Evolutionary conservation across 305 asterid species (phyloP), one percentile per base, ranked within the genome.

Genomic region (Solanum aculeatissimum): DNA sequence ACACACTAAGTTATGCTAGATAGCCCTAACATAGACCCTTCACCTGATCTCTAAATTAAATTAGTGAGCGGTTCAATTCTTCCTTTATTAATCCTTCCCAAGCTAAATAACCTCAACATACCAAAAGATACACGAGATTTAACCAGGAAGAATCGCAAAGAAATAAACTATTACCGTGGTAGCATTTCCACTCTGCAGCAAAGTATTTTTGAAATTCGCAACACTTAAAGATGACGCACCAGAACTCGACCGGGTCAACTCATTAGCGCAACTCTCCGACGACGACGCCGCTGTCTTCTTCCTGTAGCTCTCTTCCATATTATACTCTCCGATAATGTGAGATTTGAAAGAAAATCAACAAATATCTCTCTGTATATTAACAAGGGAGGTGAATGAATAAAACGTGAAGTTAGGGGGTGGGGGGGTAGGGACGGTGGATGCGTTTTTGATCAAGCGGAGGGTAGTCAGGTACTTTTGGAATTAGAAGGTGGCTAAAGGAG

Each of bases 191-290:
- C 79, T 71, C 25, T 66, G 57, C 25, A 82, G 83, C 78, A 78
- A 70, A 77, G 19, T 16, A 81, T 85, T 87, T 40, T 84, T 78
- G 82, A 83, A 84, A 85, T 87, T 85, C 75, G 84, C 89, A 82
- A 69, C 88, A 55, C 88, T 83, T 82, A 86, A 84, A 83, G 91
- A 81, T 66, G 90, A 89, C 57, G 88, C 86, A 80, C 89, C 89
- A 38, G 87, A 88, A 83, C 82, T 72, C 84, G 78, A 85, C 80
- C 86, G 85, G 88, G 85, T 65, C 91, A 87, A 86, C 87, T 83
- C 91, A 69, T 63, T 23, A 7, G 19, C 60, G 78, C 86, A 49
- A 35, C 49, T 63, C 70, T 80, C 83, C 72, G 68, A 32, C 82
- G 43, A 15, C 43, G 70, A 1, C 21, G 72, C 4, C 84, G 84